Percentiles rank a stretch among this genome's conserved stretches.
Conservation (phyloP, 768 basidiomycete genomes). For the Boletus edulis region DNA sequence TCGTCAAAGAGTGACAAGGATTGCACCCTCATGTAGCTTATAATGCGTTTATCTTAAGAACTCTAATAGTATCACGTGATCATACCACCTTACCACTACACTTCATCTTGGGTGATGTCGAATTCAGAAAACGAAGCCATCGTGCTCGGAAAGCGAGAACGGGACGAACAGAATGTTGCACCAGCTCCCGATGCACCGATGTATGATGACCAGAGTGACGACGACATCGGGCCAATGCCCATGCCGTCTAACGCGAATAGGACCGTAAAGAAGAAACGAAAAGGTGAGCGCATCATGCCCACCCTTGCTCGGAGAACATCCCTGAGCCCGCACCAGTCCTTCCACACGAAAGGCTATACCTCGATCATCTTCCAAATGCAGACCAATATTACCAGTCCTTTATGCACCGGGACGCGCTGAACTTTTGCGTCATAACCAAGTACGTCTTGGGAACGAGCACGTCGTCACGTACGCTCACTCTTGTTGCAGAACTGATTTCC, state of each 20-base stretch:
- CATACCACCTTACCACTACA: neutral
- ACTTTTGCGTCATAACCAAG: slow-evolving; percentile 88
- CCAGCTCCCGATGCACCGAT: slow-evolving; percentile 18
- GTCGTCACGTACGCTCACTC: slow-evolving; percentile 4
- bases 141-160: slow-evolving; percentile 63
- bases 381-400: slow-evolving; percentile 97
- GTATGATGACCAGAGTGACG: slow-evolving; percentile 54
- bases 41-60: neutral
- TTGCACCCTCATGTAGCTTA: slow-evolving; percentile 56
- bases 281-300: slow-evolving; percentile 50
- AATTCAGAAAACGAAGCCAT: slow-evolving; percentile 48
- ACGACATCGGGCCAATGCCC: slow-evolving; percentile 90
- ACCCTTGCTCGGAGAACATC: neutral
- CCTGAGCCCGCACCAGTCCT: slow-evolving; percentile 54
- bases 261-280: slow-evolving; percentile 72
- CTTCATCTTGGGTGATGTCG: slow-evolving; percentile 32
- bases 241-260: slow-evolving; percentile 42
- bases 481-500: slow-evolving; percentile 74
- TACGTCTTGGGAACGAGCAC: slow-evolving; percentile 33
- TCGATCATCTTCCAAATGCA: slow-evolving; percentile 87
- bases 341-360: slow-evolving; percentile 88
- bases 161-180: slow-evolving; percentile 31
- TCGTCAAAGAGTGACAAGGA: slow-evolving; percentile 37
- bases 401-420: slow-evolving; percentile 94
- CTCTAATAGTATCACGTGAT: slow-evolving; percentile 10